Conservation (phyloP, 2,329 filamentous ascomycete genomes). For the Davidsoniella neocaledoniae region DNA sequence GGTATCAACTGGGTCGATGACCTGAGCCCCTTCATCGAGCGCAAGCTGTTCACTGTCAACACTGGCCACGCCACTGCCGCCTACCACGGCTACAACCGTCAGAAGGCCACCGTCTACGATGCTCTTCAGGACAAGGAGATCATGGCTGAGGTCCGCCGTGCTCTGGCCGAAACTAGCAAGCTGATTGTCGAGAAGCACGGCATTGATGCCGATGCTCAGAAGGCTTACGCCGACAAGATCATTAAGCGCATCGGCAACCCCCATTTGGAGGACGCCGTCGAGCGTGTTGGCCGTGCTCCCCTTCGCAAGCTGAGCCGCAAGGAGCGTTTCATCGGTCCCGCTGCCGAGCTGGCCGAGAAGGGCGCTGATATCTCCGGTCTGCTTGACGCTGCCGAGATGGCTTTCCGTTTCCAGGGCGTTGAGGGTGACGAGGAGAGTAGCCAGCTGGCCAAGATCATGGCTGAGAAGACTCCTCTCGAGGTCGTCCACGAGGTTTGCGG, state of each 20-base stretch:
- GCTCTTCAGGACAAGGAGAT: constrained; percentile 49
- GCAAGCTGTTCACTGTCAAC: constrained; percentile 99
- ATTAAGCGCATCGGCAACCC: constrained; percentile 87
- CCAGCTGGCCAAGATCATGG: constrained; percentile 74
- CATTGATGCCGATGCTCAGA: constrained; percentile 59
- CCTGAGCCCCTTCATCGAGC: constrained; percentile 90
- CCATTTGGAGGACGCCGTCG: constrained; percentile 77
- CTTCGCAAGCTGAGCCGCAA: constrained; percentile 86
- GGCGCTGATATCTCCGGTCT: constrained; percentile 57
- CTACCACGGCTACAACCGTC: constrained; percentile 80
- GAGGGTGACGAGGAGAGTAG: constrained; percentile 78
- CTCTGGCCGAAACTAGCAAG: constrained; percentile 68
- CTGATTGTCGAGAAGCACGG: constrained; percentile 78
- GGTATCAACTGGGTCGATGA: constrained; percentile 89
- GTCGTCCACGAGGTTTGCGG: constrained; percentile 72
- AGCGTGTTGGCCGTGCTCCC: constrained; percentile 88
- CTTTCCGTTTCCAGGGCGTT: constrained; percentile 89
- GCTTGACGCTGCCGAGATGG: constrained; percentile 74
- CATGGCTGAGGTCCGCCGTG: constrained; percentile 59
- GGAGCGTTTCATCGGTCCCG: constrained; percentile 90
- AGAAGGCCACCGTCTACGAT: constrained; percentile 80
- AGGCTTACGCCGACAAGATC: constrained; percentile 81
- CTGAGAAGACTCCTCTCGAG: constrained; percentile 51
- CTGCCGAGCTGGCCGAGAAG: constrained; percentile 71
- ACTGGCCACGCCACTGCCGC: constrained; percentile 91